Conservation (phyloP, 2,329 filamentous ascomycete species). For the Amauroascus niger region DNA sequence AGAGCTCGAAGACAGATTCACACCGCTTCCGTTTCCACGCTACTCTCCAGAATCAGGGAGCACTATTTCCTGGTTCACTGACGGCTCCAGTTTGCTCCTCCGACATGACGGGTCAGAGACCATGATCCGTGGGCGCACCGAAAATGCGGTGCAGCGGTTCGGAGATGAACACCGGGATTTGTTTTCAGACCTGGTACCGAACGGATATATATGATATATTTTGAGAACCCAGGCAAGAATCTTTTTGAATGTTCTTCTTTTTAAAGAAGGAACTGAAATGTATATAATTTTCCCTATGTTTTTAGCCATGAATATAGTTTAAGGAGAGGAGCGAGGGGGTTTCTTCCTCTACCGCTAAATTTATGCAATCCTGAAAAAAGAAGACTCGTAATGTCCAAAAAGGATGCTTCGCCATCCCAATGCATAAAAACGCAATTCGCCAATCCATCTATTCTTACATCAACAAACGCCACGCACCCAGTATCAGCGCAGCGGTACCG, state of each 20-base stretch:
- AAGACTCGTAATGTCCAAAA: neutral
- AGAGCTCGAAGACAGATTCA: neutral
- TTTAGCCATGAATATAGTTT: neutral
- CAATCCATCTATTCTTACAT: slow-evolving; percentile 38
- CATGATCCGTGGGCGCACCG: slow-evolving; percentile 4
- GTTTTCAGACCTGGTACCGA: neutral
- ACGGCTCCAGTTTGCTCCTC: neutral
- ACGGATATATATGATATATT: slow-evolving; percentile 1
- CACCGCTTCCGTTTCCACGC: neutral
- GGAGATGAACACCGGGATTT: neutral
- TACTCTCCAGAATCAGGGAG: neutral
- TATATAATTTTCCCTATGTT: neutral
- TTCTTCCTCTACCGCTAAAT: neutral
- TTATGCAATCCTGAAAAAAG: neutral
- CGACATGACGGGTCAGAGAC: slow-evolving; percentile 2
- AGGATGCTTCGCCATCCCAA: neutral
- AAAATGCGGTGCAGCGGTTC: neutral
- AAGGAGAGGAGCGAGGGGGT: neutral
- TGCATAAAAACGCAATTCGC: neutral
- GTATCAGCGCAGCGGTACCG: slow-evolving; percentile 55
- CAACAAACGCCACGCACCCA: slow-evolving; percentile 57
- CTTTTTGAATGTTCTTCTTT: neutral
- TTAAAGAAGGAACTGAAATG: too few species aligned
- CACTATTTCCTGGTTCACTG: slow-evolving; percentile 1
- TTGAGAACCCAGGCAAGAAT: neutral